Evolutionary conservation across 768 basidiomycete genomes (phyloP).

Genomic region (Lactarius vividus): DNA sequence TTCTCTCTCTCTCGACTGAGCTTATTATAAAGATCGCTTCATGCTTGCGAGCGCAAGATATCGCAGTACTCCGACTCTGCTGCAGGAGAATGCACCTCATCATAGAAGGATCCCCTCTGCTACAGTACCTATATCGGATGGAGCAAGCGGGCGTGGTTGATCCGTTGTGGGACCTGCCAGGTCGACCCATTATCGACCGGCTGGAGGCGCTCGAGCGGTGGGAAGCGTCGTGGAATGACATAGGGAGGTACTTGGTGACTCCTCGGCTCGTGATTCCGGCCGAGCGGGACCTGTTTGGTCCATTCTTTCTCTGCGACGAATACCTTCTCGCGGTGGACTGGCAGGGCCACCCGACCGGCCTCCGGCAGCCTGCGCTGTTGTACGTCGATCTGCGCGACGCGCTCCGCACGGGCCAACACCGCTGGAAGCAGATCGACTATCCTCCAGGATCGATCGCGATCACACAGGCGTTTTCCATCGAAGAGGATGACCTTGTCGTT

Average conservation of each 20-base stretch:
- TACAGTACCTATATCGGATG: constrained; percentile 9
- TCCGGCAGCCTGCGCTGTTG: constrained; percentile 6
- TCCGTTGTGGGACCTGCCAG: constrained; percentile 3
- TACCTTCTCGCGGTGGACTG: constrained; percentile 19
- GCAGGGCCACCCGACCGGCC: constrained; percentile 5
- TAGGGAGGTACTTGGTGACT: background rate
- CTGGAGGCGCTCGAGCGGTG: constrained; percentile 14
- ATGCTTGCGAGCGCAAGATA: background rate
- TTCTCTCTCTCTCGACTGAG: constrained; percentile 13
- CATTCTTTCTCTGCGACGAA: constrained; percentile 19
- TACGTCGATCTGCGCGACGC: constrained; percentile 20
- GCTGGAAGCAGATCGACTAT: constrained; percentile 20
- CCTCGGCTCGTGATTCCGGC: constrained; percentile 16
- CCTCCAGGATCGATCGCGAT: constrained; percentile 14
- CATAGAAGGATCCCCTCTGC: constrained; percentile 7
- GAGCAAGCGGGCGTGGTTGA: constrained; percentile 7
- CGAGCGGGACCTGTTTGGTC: constrained; percentile 17
- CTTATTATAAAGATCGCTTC: constrained; percentile 13
- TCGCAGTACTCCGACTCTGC: background rate
- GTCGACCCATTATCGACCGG: constrained; percentile 4
- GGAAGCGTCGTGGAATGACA: constrained; percentile 12
- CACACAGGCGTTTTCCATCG: constrained; percentile 18
- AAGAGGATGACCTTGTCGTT: constrained; percentile 23
- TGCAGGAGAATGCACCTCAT: constrained; percentile 2
- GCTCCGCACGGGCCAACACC: constrained; percentile 4